Evolutionary conservation across 768 basidiomycete species (phyloP).

Genomic region (Mrakia frigida): DNA sequence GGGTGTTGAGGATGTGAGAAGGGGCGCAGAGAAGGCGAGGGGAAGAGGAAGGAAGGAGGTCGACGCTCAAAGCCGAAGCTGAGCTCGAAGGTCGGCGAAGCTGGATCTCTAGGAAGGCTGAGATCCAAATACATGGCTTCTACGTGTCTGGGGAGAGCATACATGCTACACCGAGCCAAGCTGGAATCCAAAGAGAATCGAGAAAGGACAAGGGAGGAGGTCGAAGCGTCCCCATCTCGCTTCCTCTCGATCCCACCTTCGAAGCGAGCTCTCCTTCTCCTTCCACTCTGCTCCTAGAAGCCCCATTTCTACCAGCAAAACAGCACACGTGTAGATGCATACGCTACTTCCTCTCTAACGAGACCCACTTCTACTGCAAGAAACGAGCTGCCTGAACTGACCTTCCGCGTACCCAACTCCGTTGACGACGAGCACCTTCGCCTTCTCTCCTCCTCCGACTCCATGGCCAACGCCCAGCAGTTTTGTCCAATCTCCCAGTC

Average conservation of each 20-base stretch:
- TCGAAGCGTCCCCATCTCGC: slow-evolving; percentile 5
- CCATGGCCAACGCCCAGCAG: slow-evolving; percentile 15
- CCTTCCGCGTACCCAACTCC: slow-evolving; percentile 23
- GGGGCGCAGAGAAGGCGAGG: not conserved
- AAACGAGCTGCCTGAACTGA: not conserved
- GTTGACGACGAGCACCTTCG: slow-evolving; percentile 54
- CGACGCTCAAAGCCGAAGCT: slow-evolving; percentile 16
- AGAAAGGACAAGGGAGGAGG: not conserved
- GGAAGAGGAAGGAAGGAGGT: not conserved
- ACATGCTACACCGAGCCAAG: not conserved
- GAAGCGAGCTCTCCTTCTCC: not conserved
- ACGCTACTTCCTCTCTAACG: not conserved
- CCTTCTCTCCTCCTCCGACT: slow-evolving; percentile 51
- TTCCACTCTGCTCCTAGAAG: not conserved
- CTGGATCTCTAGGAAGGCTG: not conserved
- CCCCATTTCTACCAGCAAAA: too few species aligned
- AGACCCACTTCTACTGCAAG: not conserved
- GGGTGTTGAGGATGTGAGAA: not conserved
- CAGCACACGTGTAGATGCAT: not conserved
- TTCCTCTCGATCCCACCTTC: not conserved
- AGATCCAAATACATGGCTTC: not conserved
- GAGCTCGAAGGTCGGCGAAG: not conserved
- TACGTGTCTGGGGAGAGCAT: not conserved
- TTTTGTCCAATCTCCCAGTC: slow-evolving; percentile 38
- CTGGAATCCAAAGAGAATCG: not conserved